These are phyloP conservation scores for Boletus subcaerulescens DNA, from an alignment of 768 basidiomycete species.

Conservation along the genomic window DNA sequence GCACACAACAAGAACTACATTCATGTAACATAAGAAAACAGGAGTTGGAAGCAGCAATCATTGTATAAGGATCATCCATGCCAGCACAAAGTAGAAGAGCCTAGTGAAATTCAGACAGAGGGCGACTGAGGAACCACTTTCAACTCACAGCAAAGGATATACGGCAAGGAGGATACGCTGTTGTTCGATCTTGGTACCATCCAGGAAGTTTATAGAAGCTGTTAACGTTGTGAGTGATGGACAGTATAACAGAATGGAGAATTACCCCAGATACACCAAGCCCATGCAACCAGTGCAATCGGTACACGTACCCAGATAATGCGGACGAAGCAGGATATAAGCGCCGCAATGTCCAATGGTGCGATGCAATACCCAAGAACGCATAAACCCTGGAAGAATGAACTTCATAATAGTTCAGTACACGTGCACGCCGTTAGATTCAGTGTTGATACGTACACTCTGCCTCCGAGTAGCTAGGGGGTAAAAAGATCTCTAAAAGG, in stretches of 20 bases:
- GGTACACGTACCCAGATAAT: conserved; percentile 86
- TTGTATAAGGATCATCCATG: conserved; percentile 97
- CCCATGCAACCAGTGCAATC: conserved; percentile 83
- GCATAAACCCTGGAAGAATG: conserved; percentile 95
- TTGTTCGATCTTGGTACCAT: conserved; percentile 90
- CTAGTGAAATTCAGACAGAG: conserved; percentile 36
- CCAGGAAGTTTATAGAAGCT: conserved; percentile 95
- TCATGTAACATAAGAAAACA: conserved; percentile 7
- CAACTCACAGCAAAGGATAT: conserved; percentile 85
- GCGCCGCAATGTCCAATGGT: conserved; percentile 86
- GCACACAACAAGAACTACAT: conserved; percentile 12
- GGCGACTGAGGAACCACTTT: not conserved
- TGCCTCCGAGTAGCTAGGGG: conserved; percentile 70
- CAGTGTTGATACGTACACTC: conserved; percentile 57
- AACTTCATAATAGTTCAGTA: conserved; percentile 41
- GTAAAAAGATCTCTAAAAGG: not conserved
- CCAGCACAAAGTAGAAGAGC: conserved; percentile 90
- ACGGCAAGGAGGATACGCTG: conserved; percentile 90
- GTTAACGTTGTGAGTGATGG: conserved; percentile 1
- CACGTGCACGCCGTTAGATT: not conserved
- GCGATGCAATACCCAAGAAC: conserved; percentile 95
- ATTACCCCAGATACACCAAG: conserved; percentile 97
- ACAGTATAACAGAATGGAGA: not conserved
- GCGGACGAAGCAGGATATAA: conserved; percentile 82
- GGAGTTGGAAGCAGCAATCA: conserved; percentile 29